These are phyloP conservation scores for Potentilla sterilis DNA, from an alignment of 306 rosid genomes.

Conservation along the genomic window DNA sequence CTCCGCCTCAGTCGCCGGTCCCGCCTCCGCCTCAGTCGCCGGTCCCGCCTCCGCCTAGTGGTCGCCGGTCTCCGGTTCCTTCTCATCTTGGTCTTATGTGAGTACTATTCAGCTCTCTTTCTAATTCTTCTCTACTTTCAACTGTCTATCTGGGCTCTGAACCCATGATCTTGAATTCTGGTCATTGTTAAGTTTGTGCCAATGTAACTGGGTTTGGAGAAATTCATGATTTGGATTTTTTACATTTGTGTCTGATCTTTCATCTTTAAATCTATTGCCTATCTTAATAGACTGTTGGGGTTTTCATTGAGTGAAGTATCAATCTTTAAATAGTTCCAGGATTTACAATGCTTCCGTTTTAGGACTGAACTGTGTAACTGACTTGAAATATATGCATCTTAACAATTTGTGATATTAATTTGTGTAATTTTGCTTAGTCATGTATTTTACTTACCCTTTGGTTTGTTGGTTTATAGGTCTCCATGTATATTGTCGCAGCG, in stretches of 20 bases:
- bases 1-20: no score
- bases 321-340: not conserved
- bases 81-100: conserved; percentile 43
- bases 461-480: conserved; percentile 44
- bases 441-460: conserved; percentile 15
- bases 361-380: not conserved
- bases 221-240: not conserved
- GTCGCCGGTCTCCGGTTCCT: conserved; percentile 14
- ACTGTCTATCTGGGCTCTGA: conserved; percentile 17
- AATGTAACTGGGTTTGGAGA: conserved; percentile 12
- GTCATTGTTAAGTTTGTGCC: not conserved
- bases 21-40: no score
- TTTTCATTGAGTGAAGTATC: not conserved
- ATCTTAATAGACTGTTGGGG: not conserved
- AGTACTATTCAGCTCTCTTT: conserved; percentile 25
- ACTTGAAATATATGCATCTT: not conserved
- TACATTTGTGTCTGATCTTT: not conserved
- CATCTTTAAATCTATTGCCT: not conserved
- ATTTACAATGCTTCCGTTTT: not conserved
- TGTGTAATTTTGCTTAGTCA: not conserved
- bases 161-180: conserved; percentile 36
- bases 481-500: conserved; percentile 40
- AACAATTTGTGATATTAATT: not conserved
- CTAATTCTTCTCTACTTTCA: no score
- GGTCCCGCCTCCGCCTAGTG: no score